Evolutionary conservation across 2,329 filamentous ascomycete species (phyloP).

Genomic region (Lasiodiplodia theobromae): DNA sequence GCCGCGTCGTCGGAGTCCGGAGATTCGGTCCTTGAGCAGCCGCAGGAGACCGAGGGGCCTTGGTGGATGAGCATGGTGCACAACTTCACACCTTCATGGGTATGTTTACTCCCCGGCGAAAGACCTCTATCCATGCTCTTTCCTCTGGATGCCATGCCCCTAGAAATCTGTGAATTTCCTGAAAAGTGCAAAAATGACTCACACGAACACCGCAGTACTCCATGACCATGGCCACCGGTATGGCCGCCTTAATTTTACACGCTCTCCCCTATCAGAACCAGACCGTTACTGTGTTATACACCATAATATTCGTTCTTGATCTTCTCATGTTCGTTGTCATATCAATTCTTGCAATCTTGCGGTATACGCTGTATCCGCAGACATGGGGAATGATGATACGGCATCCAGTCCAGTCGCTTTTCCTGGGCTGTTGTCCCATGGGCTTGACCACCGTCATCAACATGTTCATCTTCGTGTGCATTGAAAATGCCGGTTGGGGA

Average conservation of each 20-base stretch:
- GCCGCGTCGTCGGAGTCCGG: slow-evolving; percentile 18
- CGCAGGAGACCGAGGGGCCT: not conserved
- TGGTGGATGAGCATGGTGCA: slow-evolving; percentile 30
- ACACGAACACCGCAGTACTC: slow-evolving; percentile 35
- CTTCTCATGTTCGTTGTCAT: slow-evolving; percentile 64
- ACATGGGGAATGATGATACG: slow-evolving; percentile 72
- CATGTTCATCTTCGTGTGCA: slow-evolving; percentile 67
- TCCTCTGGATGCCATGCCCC: not conserved
- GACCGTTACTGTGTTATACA: slow-evolving; percentile 67
- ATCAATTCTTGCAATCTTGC: slow-evolving; percentile 60
- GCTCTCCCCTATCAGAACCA: slow-evolving; percentile 66
- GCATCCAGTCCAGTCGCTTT: slow-evolving; percentile 72
- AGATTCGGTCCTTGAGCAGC: slow-evolving; percentile 18
- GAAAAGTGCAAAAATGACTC: not conserved
- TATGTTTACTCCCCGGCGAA: not conserved
- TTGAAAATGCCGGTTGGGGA: slow-evolving; percentile 34
- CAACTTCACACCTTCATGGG: slow-evolving; percentile 48
- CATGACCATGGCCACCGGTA: slow-evolving; percentile 68
- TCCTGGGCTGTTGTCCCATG: slow-evolving; percentile 73
- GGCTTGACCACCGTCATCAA: slow-evolving; percentile 72
- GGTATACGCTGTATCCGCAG: slow-evolving; percentile 70
- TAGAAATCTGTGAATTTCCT: not conserved
- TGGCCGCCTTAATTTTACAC: slow-evolving; percentile 68
- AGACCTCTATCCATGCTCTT: slow-evolving; percentile 6
- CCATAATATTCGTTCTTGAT: slow-evolving; percentile 68